Evolutionary conservation across 2,329 filamentous ascomycete species (phyloP).

Genomic region (Neurospora sp.): DNA sequence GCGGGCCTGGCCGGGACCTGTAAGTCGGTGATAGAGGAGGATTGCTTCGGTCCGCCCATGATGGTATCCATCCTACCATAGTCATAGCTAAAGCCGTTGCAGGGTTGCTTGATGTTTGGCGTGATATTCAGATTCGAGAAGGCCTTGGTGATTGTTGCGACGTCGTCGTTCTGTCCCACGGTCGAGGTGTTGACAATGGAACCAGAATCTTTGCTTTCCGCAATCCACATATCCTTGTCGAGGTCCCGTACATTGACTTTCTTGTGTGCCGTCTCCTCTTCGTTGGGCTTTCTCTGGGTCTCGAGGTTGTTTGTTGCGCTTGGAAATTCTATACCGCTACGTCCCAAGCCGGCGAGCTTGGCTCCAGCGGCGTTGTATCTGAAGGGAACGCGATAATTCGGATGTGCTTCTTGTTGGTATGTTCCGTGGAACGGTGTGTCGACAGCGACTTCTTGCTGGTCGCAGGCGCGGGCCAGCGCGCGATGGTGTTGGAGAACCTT

Average conservation of each 20-base stretch:
- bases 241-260: no score
- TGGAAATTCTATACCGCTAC: no score
- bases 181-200: background rate
- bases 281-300: no score
- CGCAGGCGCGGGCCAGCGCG: background rate
- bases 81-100: no score
- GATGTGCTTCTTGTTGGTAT: background rate
- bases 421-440: rapidly evolving
- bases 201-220: background rate
- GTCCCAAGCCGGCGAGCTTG: no score
- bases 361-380: background rate
- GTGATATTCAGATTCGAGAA: background rate
- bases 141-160: background rate
- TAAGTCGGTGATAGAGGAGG: background rate
- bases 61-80: no score
- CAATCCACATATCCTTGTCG: no score
- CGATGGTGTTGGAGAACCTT: background rate
- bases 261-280: no score
- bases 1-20: background rate
- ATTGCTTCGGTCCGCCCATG: no score
- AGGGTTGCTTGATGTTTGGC: no score
- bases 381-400: background rate
- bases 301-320: no score
- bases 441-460: background rate
- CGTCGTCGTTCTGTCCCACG: background rate